Evolutionary conservation across 148 eudicot genomes (phyloP).

Genomic region (Cornus kousa): DNA sequence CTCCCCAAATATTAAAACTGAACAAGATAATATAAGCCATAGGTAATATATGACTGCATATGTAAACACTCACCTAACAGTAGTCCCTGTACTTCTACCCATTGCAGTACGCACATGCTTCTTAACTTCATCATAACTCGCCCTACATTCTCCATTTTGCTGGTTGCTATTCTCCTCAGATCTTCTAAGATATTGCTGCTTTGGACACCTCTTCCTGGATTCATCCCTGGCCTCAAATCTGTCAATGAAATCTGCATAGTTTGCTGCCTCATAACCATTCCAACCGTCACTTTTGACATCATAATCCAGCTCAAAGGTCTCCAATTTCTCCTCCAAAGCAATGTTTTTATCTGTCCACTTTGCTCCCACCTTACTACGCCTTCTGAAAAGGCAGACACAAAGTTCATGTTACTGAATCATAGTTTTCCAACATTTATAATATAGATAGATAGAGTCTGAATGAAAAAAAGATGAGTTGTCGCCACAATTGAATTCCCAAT

Average conservation of each 20-base stretch:
- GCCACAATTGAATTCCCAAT: too few species aligned
- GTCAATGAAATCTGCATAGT: slow-evolving; percentile 71
- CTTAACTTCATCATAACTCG: slow-evolving; percentile 79
- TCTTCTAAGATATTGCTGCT: slow-evolving; percentile 83
- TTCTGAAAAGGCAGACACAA: slow-evolving; percentile 36
- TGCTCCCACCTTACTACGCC: slow-evolving; percentile 87
- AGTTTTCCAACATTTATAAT: too few species aligned
- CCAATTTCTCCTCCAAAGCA: slow-evolving; percentile 86
- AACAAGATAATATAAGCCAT: not conserved
- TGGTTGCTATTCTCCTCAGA: slow-evolving; percentile 77
- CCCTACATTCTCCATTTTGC: slow-evolving; percentile 51
- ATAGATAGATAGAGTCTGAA: too few species aligned
- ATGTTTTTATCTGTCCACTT: slow-evolving; percentile 78
- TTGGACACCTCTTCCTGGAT: slow-evolving; percentile 72
- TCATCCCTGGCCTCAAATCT: slow-evolving; percentile 89
- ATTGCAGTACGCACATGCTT: slow-evolving; percentile 97
- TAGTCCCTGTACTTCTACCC: too few species aligned
- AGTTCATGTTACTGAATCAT: too few species aligned
- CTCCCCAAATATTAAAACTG: not conserved
- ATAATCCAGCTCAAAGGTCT: slow-evolving; percentile 80
- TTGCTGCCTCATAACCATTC: slow-evolving; percentile 96
- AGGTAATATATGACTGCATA: not conserved
- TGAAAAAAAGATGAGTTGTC: too few species aligned
- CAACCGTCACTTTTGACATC: slow-evolving; percentile 95
- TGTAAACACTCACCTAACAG: slow-evolving; percentile 53